These are phyloP conservation scores for Barnettozyma hawaiiensis DNA, from an alignment of 1,139 yeast genomes.

Conservation along the genomic window DNA sequence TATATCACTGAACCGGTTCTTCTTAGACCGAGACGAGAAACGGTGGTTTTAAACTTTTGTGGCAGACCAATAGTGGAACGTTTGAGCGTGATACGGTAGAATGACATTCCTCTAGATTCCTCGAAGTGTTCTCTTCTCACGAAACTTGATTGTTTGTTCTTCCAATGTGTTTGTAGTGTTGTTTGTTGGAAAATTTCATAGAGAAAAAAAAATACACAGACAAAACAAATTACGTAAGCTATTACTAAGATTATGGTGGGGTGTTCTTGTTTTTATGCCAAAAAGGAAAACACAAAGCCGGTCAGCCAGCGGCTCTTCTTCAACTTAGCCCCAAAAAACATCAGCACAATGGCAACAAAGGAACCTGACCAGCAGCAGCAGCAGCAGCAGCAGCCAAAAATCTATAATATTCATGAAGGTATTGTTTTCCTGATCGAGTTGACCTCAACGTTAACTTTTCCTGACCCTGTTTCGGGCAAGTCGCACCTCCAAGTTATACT, in stretches of 20 bases:
- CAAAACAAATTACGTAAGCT: too few relatives aligned
- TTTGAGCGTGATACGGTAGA: slow-evolving; percentile 65
- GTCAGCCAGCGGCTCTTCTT: too few relatives aligned
- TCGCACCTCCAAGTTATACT: slow-evolving; percentile 49
- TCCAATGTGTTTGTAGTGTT: too few relatives aligned
- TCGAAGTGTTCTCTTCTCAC: neutral
- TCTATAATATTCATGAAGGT: slow-evolving; percentile 55
- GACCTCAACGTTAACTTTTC: slow-evolving; percentile 42
- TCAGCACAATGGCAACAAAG: slow-evolving; percentile 4
- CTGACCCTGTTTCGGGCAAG: slow-evolving; percentile 33
- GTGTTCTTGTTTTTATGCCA: too few relatives aligned
- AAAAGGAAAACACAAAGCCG: too few relatives aligned
- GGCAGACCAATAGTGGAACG: slow-evolving; percentile 88
- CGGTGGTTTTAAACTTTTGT: slow-evolving; percentile 55
- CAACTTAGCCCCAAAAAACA: too few relatives aligned
- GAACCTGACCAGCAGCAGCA: slow-evolving; percentile 6
- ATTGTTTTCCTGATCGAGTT: slow-evolving; percentile 57
- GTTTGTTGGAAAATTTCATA: too few relatives aligned
- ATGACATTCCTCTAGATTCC: slow-evolving; percentile 33
- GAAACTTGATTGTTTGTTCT: too few relatives aligned
- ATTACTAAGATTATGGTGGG: too few relatives aligned
- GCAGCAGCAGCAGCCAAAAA: too few relatives aligned
- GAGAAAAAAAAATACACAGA: too few relatives aligned
- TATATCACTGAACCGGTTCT: slow-evolving; percentile 71
- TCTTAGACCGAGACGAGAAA: slow-evolving; percentile 68